Conservation (phyloP, 2,329 filamentous ascomycete genomes). For the Xylaria sp. region DNA sequence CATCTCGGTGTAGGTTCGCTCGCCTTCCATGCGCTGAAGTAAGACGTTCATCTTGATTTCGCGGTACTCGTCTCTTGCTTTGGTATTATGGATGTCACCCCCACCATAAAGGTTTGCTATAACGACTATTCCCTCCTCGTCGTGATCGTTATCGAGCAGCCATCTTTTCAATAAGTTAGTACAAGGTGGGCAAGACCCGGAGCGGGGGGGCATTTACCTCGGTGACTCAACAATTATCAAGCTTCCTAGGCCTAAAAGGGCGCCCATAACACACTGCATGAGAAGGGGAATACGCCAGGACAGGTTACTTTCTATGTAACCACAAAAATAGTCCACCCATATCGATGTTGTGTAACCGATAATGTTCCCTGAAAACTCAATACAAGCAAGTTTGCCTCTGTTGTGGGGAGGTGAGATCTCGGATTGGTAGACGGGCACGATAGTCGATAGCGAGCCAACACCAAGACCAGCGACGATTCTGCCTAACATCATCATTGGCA, state of each 20-base stretch:
- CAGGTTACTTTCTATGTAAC: slow-evolving; percentile 81
- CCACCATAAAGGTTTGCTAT: slow-evolving; percentile 97
- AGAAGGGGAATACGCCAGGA: slow-evolving; percentile 90
- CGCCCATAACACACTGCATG: slow-evolving; percentile 95
- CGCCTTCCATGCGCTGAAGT: slow-evolving; percentile 90
- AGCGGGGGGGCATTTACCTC: slow-evolving; percentile 59
- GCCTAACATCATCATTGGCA: slow-evolving; percentile 87
- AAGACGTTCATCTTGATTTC: slow-evolving; percentile 99
- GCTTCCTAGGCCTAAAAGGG: slow-evolving; percentile 81
- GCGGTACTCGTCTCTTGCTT: slow-evolving; percentile 93
- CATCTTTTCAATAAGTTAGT: slow-evolving; percentile 65
- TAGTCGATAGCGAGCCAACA: slow-evolving; percentile 87
- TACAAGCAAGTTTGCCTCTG: slow-evolving; percentile 92
- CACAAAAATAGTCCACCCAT: slow-evolving; percentile 98
- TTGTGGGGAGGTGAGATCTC: slow-evolving; percentile 97
- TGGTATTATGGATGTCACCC: slow-evolving; percentile 91
- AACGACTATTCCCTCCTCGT: slow-evolving; percentile 97
- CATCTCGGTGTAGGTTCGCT: slow-evolving; percentile 91
- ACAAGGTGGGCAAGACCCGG: slow-evolving; percentile 10
- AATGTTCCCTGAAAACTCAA: slow-evolving; percentile 98
- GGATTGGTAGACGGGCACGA: slow-evolving; percentile 91
- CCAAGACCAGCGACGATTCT: slow-evolving; percentile 85
- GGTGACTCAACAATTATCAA: slow-evolving; percentile 96
- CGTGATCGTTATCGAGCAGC: slow-evolving; percentile 96
- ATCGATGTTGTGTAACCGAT: slow-evolving; percentile 94